Base-by-base conservation (phyloP, 805 yeast species). In the Spathaspora boniae region DNA sequence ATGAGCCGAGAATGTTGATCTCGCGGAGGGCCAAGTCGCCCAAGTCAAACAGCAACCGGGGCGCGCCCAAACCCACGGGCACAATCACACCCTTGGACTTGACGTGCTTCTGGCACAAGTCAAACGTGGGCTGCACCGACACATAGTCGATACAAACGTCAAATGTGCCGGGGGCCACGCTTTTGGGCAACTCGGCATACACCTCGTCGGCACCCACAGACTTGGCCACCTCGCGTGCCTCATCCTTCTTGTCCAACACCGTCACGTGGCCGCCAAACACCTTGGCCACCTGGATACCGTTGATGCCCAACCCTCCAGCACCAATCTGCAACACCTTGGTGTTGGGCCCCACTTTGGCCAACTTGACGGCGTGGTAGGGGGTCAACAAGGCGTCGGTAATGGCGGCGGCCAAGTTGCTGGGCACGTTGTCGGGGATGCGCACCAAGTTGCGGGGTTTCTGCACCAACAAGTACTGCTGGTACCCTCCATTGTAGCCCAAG, bases 291-390 rank as follows among this genome's bases (percentile, higher is more conserved):
- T 67, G 72, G 15, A 67, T 34, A 4, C 69, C 72, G 45, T 65
- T 65, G 41, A 60, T 48, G 1, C 72, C 72, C 33, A 67, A 52
- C 2, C 72, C 72, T n/a, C 72, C 72, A 14, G 62, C 51, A 1
- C 72, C 72, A 16, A 61, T 40, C 6, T 63, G 54, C 27, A 63
- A 53, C 5, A 63, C 65, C 39, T 61, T 65, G 11, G 56, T 43
- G 3, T 62, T 50, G 2, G 70, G 70, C 9, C 43, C 41, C 6
- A 61, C 64, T 42, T 60, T 62, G 5, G 56, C 56, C 26, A 46
- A 44, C 36, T 50, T 53, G 18, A 67, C 56, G 14, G 71, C 65
- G 38, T 64, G 70, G 44, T 49, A 66, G 3, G 72, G 72, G 5
- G 72, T 67, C 42, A 67, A 52, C 1, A 62, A 60, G 3, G 70